Evolutionary conservation across 2,329 filamentous ascomycete genomes (phyloP), one percentile per base, ranked within the genome.

Genomic region (Penicillium oxalicum): DNA sequence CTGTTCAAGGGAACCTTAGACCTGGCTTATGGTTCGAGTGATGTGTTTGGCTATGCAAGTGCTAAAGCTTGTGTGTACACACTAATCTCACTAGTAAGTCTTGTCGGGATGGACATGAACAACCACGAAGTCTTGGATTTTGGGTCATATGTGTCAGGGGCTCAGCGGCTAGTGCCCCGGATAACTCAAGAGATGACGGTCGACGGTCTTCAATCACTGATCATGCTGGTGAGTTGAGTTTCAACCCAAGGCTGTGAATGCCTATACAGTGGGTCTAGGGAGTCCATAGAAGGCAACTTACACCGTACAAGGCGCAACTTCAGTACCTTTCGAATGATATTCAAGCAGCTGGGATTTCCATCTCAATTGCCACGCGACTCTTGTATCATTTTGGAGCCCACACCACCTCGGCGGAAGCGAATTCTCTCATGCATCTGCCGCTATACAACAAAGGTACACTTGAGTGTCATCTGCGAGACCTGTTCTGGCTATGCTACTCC

Each of bases 261-360:
- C 29, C 29, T 11, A 32, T 32, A 32, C 29, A 32, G 29, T 11
- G 29, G 9, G 29, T 32, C 29, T 32, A 2, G 29, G 29, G 6
- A 9, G 12, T 33, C 25, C 11, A 13, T 13, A 11, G 5, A n/a
- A 24, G n/a, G 34, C 8, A 29, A 32, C 29, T 32, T 7, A 32
- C 47, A 42, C 18, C 24, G n/a, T 4, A 11, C 26, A 9, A 57
- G 54, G 29, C 45, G 0, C 54, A 53, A 40, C 11, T 48, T 25
- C 50, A 57, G 34, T 57, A 57, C 25, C 53, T 57, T 32, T 3
- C 50, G 18, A 52, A 52, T 5, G 54, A 57, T 27, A 37, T 55
- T 2, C 54, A 48, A 24, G n/a, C 52, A 3, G 54, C 52, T 4
- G 46, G 45, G 11, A 38, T 48, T 2, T 43, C 52, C 7, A n/a